phyloP scores from a whole-genome alignment of 2,329 filamentous ascomycete genomes.

The Paraphoma sp. region DNA sequence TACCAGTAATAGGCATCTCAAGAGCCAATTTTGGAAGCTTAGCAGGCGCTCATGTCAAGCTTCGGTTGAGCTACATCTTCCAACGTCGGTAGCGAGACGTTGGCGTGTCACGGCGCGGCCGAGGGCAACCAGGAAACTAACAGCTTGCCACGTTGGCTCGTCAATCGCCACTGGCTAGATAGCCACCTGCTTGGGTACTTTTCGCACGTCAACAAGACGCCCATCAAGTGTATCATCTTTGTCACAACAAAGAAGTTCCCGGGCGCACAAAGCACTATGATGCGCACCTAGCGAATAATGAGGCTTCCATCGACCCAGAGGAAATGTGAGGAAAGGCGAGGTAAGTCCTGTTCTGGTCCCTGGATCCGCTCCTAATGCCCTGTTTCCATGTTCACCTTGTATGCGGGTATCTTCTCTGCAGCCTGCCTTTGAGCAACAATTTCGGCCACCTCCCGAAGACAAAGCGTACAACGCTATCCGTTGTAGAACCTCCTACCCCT shows the following conservation, averaged over 20 bases:
- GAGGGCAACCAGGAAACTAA: conserved; percentile 31
- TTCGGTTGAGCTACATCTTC: conserved; percentile 4
- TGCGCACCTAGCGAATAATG: too few relatives aligned
- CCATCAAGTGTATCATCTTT: background rate
- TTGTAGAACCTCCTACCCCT: conserved; percentile 33
- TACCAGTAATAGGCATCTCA: background rate
- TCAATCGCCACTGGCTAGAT: conserved; percentile 15
- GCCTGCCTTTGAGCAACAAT: conserved; percentile 25
- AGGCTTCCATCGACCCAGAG: too few relatives aligned
- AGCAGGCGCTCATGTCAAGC: background rate
- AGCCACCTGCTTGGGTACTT: background rate
- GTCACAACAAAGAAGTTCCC: too few relatives aligned
- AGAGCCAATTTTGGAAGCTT: too few relatives aligned
- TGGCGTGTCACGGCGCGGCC: conserved; percentile 41
- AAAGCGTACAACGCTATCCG: conserved; percentile 31
- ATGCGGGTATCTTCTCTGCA: conserved; percentile 19
- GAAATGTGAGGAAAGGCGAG: background rate
- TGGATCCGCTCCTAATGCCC: background rate
- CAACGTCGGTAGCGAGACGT: conserved; percentile 37
- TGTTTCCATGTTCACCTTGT: background rate
- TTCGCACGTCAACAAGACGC: background rate
- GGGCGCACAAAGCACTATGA: too few relatives aligned
- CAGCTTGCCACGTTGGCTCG: conserved; percentile 13
- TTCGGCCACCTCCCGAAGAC: conserved; percentile 28
- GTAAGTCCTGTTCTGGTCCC: background rate